phyloP scores from a whole-genome alignment of 805 yeast species.

The Barnettozyma botsteinii region DNA sequence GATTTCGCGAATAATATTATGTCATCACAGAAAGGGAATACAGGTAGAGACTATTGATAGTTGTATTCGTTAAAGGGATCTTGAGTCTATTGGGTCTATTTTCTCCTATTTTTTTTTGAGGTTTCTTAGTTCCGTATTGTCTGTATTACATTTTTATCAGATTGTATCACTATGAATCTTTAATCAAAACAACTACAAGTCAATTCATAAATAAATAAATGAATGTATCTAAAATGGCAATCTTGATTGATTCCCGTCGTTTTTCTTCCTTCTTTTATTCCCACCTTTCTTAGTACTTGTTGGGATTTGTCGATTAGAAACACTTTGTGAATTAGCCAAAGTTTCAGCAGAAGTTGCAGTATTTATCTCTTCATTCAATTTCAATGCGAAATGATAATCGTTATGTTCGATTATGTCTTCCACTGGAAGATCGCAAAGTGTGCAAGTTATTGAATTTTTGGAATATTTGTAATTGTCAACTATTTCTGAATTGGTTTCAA shows the following conservation, averaged over 20 bases:
- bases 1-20: no score
- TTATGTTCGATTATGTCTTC: constrained; percentile 38
- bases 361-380: constrained; percentile 34
- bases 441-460: constrained; percentile 7
- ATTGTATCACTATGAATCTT: no score
- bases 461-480: constrained; percentile 1
- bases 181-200: no score
- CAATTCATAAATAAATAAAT: not conserved
- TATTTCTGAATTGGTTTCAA: not conserved
- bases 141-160: no score
- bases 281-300: no score
- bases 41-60: no score
- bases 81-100: no score
- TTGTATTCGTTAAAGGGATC: no score
- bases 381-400: constrained; percentile 50
- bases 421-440: constrained; percentile 12
- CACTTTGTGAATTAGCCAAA: not conserved
- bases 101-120: no score
- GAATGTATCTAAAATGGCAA: constrained; percentile 17
- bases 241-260: constrained; percentile 20
- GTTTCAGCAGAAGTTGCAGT: not conserved
- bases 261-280: constrained; percentile 11
- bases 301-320: not conserved
- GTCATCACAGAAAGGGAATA: no score
- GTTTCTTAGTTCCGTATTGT: no score